These are phyloP conservation scores for Dryas drummondii DNA, from an alignment of 306 rosid genomes.

Conservation along the genomic window DNA sequence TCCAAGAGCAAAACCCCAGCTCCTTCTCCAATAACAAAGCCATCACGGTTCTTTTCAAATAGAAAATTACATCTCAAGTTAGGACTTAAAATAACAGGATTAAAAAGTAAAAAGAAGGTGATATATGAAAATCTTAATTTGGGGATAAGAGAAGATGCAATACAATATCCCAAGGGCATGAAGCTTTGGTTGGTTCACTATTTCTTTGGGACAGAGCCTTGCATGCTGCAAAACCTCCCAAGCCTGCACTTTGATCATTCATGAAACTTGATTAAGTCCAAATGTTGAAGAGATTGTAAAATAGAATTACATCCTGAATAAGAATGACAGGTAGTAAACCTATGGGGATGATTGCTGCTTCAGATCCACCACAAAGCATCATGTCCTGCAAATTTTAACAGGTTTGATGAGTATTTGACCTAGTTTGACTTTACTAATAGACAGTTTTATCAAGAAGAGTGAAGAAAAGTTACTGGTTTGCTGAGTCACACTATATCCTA, in stretches of 20 bases:
- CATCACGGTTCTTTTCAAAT: constrained; percentile 64
- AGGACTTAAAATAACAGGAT: background rate
- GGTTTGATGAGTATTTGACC: background rate
- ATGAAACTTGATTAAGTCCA: background rate
- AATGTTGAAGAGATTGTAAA: background rate
- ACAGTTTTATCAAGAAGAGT: background rate
- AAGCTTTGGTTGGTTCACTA: constrained; percentile 73
- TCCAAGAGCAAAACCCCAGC: constrained; percentile 82
- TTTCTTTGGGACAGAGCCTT: constrained; percentile 70
- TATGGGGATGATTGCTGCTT: constrained; percentile 67
- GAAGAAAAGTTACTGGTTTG: background rate
- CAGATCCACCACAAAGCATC: constrained; percentile 89
- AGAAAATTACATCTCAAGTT: background rate
- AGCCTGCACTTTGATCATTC: constrained; percentile 43
- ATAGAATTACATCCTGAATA: background rate
- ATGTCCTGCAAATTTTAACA: constrained; percentile 45
- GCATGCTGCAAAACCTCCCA: constrained; percentile 76
- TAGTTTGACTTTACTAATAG: background rate
- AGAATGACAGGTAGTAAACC: constrained; percentile 35
- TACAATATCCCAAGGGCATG: constrained; percentile 88
- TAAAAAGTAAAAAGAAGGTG: background rate
- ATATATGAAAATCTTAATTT: background rate
- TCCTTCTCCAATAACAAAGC: constrained; percentile 86
- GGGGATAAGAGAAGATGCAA: constrained; percentile 21
- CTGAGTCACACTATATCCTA: background rate